Evolutionary conservation across 768 basidiomycete species (phyloP).

Genomic region (Hemileccinum impolitum): DNA sequence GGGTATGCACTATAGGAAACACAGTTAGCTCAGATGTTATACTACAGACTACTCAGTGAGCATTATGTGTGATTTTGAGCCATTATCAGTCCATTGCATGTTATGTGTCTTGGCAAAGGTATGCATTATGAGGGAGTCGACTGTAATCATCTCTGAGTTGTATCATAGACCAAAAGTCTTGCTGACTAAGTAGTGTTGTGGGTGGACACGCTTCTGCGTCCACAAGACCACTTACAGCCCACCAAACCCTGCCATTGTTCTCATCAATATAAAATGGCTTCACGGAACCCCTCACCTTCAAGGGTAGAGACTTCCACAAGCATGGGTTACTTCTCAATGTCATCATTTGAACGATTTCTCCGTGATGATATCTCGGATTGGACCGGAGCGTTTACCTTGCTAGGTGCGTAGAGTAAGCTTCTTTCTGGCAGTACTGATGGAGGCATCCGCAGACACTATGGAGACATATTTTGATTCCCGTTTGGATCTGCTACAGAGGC

Average conservation of each 20-base stretch:
- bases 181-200: constrained; percentile 24
- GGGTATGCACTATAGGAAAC: too few relatives aligned
- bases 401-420: constrained; percentile 50
- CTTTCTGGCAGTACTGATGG: neutral
- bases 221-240: constrained; percentile 1
- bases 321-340: constrained; percentile 58
- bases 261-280: constrained; percentile 30
- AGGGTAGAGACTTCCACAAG: constrained; percentile 30
- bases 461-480: constrained; percentile 96
- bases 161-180: too few relatives aligned
- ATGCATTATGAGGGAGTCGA: too few relatives aligned
- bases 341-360: constrained; percentile 71
- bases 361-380: constrained; percentile 75
- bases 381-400: constrained; percentile 79
- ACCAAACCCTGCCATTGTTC: constrained; percentile 14
- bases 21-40: too few relatives aligned
- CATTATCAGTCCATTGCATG: too few relatives aligned
- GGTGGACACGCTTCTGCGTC: constrained; percentile 6
- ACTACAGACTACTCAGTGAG: too few relatives aligned
- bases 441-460: constrained; percentile 66
- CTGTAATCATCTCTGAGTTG: too few relatives aligned
- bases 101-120: too few relatives aligned
- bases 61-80: too few relatives aligned
- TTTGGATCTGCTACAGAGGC: constrained; percentile 77
- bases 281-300: constrained; percentile 39